Percentiles rank a stretch among this genome's conserved stretches.
phyloP scores from a whole-genome alignment of 208 protist genomes.

The Trypanosoma rangeli region DNA sequence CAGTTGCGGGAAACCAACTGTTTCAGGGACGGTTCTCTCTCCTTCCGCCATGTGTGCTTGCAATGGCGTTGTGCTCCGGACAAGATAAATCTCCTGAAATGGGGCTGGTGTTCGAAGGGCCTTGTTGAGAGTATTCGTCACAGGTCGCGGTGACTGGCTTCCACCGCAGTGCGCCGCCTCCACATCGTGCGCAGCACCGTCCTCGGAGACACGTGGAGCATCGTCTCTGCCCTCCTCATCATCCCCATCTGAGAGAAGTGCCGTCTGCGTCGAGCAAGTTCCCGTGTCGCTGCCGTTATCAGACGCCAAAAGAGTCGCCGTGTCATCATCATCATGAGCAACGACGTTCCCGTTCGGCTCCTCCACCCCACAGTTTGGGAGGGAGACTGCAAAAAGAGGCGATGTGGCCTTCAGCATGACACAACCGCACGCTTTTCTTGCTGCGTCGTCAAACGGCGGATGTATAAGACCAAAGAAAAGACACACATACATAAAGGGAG shows the following conservation, averaged over 20 bases:
- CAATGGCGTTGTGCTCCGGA: neutral
- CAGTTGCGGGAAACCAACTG: neutral
- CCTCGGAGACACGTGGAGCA: neutral
- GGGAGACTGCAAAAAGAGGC: neutral
- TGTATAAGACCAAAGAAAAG: neutral
- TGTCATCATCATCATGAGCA: constrained; percentile 9
- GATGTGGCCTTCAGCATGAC: neutral
- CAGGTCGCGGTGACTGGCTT: neutral
- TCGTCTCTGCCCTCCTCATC: neutral
- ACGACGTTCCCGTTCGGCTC: neutral
- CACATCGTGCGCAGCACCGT: constrained; percentile 14
- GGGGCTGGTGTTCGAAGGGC: neutral
- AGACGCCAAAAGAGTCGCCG: neutral
- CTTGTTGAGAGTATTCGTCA: neutral
- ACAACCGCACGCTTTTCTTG: neutral
- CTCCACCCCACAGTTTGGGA: neutral
- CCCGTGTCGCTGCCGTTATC: constrained; percentile 4
- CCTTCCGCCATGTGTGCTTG: neutral
- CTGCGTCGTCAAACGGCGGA: constrained; percentile 1
- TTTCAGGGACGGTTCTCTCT: neutral
- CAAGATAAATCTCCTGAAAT: neutral
- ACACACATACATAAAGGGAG: neutral
- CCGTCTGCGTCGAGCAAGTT: constrained; percentile 19
- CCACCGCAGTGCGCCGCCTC: neutral
- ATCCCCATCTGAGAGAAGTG: neutral